A percentile compares a stretch with the other conserved stretches of the same genome.
These are phyloP conservation scores for Arachis stenosperma DNA, from an alignment of 306 rosid genomes.

Conservation along the genomic window DNA sequence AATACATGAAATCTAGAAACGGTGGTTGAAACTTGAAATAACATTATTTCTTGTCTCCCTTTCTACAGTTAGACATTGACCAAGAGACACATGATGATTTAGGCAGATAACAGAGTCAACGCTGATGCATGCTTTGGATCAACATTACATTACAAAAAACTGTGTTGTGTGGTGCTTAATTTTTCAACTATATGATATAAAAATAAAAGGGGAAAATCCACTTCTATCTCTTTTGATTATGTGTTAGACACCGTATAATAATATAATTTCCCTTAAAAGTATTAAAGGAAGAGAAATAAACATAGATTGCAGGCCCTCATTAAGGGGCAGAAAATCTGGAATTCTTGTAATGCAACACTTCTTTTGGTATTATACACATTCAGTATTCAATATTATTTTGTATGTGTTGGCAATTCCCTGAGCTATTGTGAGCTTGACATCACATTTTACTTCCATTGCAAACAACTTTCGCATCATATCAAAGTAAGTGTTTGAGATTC, in stretches of 20 bases:
- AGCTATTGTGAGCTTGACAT: background rate
- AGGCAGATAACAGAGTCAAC: background rate
- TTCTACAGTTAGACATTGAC: background rate
- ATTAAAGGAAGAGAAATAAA: no score
- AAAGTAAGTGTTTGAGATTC: background rate
- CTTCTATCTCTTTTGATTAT: no score
- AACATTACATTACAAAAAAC: no score
- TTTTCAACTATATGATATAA: no score
- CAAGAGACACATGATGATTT: conserved; percentile 12
- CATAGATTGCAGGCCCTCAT: conserved; percentile 1
- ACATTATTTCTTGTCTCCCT: background rate
- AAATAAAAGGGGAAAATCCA: no score
- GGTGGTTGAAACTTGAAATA: no score
- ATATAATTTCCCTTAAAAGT: no score
- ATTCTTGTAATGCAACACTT: background rate
- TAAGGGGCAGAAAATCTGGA: conserved; percentile 1
- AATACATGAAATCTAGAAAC: no score
- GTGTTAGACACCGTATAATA: no score
- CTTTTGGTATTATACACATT: background rate
- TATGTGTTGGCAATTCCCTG: background rate
- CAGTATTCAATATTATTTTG: background rate
- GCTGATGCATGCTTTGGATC: no score
- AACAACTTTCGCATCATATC: background rate
- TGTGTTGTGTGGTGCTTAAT: no score
- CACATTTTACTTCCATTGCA: background rate